Evolutionary conservation across 371 early-diverging fungal genomes (phyloP).

Genomic region (Pancytospora philotis): DNA sequence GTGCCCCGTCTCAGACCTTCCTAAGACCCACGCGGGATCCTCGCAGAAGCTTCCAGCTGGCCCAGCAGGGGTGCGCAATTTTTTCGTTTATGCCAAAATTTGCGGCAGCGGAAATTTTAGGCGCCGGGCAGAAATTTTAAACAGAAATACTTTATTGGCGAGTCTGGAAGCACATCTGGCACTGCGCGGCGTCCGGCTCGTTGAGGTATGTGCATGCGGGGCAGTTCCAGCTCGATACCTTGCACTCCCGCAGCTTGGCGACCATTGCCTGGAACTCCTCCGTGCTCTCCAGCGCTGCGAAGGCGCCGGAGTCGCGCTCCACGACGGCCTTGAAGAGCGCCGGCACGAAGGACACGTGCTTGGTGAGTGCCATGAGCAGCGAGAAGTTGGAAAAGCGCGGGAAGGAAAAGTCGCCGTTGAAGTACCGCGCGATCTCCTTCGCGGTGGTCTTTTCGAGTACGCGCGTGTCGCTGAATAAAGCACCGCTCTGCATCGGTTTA

Average conservation of each 20-base stretch:
- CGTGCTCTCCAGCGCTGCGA: background rate
- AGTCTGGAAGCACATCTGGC: slow-evolving; percentile 96
- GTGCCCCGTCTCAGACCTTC: slow-evolving; percentile 2
- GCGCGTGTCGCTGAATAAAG: background rate
- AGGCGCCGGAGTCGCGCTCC: slow-evolving; percentile 5
- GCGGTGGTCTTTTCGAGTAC: slow-evolving; percentile 8
- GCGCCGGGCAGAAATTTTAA: too few relatives aligned
- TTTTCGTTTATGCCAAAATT: too few relatives aligned
- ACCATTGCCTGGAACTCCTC: slow-evolving; percentile 29
- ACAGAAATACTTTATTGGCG: too few relatives aligned
- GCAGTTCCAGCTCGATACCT: slow-evolving; percentile 64
- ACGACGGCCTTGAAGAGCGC: slow-evolving; percentile 19
- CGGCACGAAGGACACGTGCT: slow-evolving; percentile 2
- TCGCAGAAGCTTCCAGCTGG: background rate
- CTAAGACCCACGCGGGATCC: background rate
- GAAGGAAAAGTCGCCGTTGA: slow-evolving; percentile 32
- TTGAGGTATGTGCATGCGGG: slow-evolving; percentile 81
- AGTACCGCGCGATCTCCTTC: slow-evolving; percentile 41
- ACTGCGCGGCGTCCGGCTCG: slow-evolving; percentile 62
- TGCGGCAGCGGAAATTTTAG: too few relatives aligned
- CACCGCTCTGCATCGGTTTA: background rate
- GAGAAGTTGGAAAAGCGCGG: slow-evolving; percentile 38
- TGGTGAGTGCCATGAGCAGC: slow-evolving; percentile 21
- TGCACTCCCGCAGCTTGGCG: slow-evolving; percentile 45
- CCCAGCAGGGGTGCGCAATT: background rate